phyloP scores from a whole-genome alignment of 1,139 yeast genomes.

The Entelexis paramagnoliae region DNA sequence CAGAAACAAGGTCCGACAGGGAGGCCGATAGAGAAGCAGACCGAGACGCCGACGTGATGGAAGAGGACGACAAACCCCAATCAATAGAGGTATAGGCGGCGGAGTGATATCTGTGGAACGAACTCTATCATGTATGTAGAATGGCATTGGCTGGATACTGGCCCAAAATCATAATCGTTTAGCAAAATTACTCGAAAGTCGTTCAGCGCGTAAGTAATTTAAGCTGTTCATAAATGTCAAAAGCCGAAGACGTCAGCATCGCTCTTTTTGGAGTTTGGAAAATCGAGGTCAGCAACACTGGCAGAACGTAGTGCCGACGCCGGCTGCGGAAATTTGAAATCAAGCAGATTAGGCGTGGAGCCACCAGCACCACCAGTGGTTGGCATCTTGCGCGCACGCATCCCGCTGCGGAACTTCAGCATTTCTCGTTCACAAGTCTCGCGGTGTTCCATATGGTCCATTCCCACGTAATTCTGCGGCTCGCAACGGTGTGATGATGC shows the following conservation, averaged over 20 bases:
- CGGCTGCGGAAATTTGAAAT: conserved; percentile 15
- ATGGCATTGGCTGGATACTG: too few relatives aligned
- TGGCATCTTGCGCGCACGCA: conserved; percentile 27
- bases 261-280: neutral
- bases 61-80: neutral
- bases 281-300: conserved; percentile 6
- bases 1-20: neutral
- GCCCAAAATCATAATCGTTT: too few relatives aligned
- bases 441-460: conserved; percentile 67
- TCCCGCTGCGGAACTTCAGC: conserved; percentile 48
- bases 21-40: neutral
- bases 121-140: too few relatives aligned
- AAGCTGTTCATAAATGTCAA: neutral
- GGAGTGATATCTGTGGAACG: too few relatives aligned
- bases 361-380: neutral
- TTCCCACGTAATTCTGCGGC: conserved; percentile 74
- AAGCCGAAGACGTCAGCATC: neutral
- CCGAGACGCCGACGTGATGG: neutral
- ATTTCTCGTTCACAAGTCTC: conserved; percentile 62
- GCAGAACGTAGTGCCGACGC: conserved; percentile 7
- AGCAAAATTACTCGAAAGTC: neutral
- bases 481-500: conserved; percentile 45
- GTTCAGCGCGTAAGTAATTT: neutral
- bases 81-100: too few relatives aligned
- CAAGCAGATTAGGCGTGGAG: conserved; percentile 12